Evolutionary conservation across 805 yeast species (phyloP), one percentile per base, ranked within the genome.

Genomic region (Starmera quercuum): DNA sequence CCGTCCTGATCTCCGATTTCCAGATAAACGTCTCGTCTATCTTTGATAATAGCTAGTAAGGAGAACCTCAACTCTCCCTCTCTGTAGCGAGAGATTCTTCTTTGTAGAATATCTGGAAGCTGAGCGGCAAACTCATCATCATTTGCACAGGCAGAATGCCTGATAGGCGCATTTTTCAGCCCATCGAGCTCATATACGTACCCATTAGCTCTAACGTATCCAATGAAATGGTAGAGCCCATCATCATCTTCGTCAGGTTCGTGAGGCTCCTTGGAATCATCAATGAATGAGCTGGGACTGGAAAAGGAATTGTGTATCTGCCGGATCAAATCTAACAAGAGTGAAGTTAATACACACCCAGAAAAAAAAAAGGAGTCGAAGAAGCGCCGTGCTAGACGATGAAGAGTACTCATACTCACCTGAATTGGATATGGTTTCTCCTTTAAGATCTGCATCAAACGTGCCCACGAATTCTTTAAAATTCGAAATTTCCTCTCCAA

Each of bases 121-220:
- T 64, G 61, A 26, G 50, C 51, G 26, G 56, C 52, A 31, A 72
- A 65, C 31, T 70, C 71, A 12, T 64, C 64, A 6, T 60, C 59
- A 12, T 51, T 44, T 3, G 43, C 42, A 40, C 75, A 66, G 4
- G 49, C 51, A 2, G 70, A 70, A 45, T 77, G 83, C 32, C 54
- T 56, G 26, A 78, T 74, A 3, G 84, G 83, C 29, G 53, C 65
- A 16, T 56, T 58, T 36, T 71, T 73, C 33, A 78, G 58, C 2
- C 85, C 85, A 48, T 78, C 85, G 31, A 78, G 55, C 46, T 78
- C 85, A 47, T 72, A 73, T 11, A 78, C 58, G 21, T 51, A 49
- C 19, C 69, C 74, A 34, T 67, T 53, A 10, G 35, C 29, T 25
- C 51, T 56, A 3, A 73, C 52, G 48, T 71, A 78, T 1, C 82